Base-by-base conservation (phyloP, 1,284 basidiomycete genomes). In the Limonomyces culmigenus region DNA sequence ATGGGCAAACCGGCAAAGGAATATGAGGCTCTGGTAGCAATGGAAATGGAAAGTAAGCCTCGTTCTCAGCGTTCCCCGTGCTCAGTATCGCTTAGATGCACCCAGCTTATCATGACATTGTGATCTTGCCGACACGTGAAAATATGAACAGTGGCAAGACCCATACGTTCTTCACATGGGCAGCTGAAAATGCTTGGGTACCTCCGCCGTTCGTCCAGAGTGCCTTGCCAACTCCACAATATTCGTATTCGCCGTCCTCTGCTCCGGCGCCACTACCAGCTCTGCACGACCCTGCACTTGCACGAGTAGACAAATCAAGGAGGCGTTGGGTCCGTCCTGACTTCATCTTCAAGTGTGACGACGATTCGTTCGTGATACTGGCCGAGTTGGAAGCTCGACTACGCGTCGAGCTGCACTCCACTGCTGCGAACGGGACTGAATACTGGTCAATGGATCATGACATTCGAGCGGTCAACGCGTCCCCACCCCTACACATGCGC, bases 131-230 rank as follows among this genome's bases (percentile, higher is more conserved):
- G 31, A 71, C 81, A 36, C 48, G 69, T 10, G 91, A 95, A 56
- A 93, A 93, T 55, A 91, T 93, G 86, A 92, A 92, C 54, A 58
- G 67, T 34, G 87, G 88, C 38, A 96, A 95, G 56, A 80, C 79
- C 3, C 68, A 85, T 48, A 69, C 76, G 14, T 91, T 75, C 59
- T 87, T 91, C 55, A 69, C 70, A 15, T 93, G 88, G 88, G 89
- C 93, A 3, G 72, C 86, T 27, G 70, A 79, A 47, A 78, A 89
- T 48, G 92, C 91, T 5, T 92, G 84, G 62, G 87, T 97, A 1
- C 93, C 93, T 23, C 80, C 81, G 16, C 52, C 74, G 23, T 27
- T n/a, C 10, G 72, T 75, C 46, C 46, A 53, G 39, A 54, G 63
- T 35, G 54, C 58, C 31, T 52, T 60, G n/a, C 47, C 51, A 23